Evolutionary conservation across 2,329 filamentous ascomycete species (phyloP).

Genomic region (Penicillium glabrum): DNA sequence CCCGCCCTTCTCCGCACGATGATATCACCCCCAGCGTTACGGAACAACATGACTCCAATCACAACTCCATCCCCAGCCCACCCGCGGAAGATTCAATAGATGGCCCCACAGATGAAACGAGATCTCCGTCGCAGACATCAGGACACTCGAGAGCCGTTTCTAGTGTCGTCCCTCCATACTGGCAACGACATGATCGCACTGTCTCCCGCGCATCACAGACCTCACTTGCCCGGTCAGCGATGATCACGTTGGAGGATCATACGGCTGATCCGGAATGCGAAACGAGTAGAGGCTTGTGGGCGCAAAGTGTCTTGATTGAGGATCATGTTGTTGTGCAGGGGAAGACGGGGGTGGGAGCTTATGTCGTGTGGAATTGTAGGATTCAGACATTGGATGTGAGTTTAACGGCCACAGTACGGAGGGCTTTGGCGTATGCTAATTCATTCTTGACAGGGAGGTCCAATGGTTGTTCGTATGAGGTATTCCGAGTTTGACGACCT

Average conservation of each 20-base stretch:
- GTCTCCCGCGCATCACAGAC: constrained; percentile 42
- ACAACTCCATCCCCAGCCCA: constrained; percentile 1
- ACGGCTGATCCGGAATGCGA: constrained; percentile 58
- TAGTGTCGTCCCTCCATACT: constrained; percentile 45
- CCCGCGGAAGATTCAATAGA: not conserved
- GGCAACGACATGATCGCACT: constrained; percentile 43
- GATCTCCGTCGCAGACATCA: constrained; percentile 8
- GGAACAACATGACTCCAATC: not conserved
- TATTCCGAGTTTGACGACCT: constrained; percentile 92
- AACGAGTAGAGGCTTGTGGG: constrained; percentile 61
- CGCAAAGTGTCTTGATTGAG: constrained; percentile 60
- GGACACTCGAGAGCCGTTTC: constrained; percentile 22
- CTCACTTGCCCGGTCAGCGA: constrained; percentile 39
- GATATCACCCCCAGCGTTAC: not conserved
- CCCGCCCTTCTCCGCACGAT: constrained; percentile 23
- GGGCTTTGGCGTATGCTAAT: not conserved
- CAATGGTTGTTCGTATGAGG: constrained; percentile 62
- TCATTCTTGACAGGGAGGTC: constrained; percentile 46
- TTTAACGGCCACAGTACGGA: constrained; percentile 15
- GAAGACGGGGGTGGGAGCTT: constrained; percentile 69
- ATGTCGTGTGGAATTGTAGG: constrained; percentile 90
- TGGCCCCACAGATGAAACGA: not conserved
- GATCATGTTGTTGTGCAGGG: constrained; percentile 63
- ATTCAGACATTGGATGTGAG: constrained; percentile 81
- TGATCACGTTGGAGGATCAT: constrained; percentile 65